Evolutionary conservation across 176 grass and related monocot genomes (phyloP).

Genomic region (Areca catechu): DNA sequence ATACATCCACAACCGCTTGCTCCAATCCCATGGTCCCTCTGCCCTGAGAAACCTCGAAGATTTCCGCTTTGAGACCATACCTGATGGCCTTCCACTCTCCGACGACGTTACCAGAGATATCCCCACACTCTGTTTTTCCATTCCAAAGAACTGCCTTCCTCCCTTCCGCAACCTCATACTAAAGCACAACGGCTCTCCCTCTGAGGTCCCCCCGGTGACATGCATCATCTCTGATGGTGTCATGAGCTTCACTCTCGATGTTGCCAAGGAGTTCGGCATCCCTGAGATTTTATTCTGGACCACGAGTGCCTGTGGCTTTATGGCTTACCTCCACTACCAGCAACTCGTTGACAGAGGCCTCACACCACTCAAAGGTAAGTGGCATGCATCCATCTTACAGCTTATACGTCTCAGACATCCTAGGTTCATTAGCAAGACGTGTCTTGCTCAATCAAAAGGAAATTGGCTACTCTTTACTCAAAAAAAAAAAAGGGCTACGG

Average conservation of each 20-base stretch:
- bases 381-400: too few species aligned
- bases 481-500: too few species aligned
- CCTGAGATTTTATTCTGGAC: slow-evolving; percentile 2
- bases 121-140: neutral
- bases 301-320: slow-evolving; percentile 4
- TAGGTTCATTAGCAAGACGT: too few species aligned
- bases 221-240: neutral
- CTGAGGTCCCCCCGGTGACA: neutral
- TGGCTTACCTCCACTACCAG: neutral
- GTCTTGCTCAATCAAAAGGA: too few species aligned
- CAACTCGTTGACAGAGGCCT: neutral
- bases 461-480: too few species aligned
- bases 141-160: neutral
- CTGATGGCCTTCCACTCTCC: neutral
- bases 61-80: slow-evolving; percentile 8
- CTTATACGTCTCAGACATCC: too few species aligned
- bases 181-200: neutral
- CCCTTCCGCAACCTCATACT: neutral
- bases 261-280: neutral
- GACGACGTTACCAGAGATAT: neutral
- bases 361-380: slow-evolving; percentile 1
- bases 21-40: neutral
- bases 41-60: neutral
- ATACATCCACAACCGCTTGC: slow-evolving; percentile 3
- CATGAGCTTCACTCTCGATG: neutral